phyloP scores from a whole-genome alignment of 2,329 filamentous ascomycete species.

The Colletotrichum somersetense region DNA sequence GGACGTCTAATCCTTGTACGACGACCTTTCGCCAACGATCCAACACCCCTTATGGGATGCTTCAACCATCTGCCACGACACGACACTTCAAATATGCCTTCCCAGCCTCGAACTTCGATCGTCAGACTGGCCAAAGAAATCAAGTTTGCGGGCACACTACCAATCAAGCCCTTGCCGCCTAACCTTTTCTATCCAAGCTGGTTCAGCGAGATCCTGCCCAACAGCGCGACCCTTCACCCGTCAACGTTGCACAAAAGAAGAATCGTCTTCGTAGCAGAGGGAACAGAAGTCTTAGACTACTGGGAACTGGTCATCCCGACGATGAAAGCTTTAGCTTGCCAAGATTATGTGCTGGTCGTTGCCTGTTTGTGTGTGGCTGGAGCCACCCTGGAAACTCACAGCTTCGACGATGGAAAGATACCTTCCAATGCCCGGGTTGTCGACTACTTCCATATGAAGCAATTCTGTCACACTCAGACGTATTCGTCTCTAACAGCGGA shows the following conservation, averaged over 20 bases:
- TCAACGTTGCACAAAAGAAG: conserved; percentile 47
- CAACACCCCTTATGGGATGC: conserved; percentile 34
- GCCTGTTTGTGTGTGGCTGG: conserved; percentile 35
- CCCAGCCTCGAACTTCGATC: conserved; percentile 55
- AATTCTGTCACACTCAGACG: conserved; percentile 57
- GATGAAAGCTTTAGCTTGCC: conserved; percentile 54
- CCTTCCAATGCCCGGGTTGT: conserved; percentile 58
- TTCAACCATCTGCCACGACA: conserved; percentile 46
- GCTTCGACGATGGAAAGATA: conserved; percentile 46
- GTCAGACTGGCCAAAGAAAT: conserved; percentile 53
- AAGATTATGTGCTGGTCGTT: conserved; percentile 53
- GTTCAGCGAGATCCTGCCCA: conserved; percentile 57
- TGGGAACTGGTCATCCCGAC: conserved; percentile 59
- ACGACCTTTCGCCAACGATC: neutral
- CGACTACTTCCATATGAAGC: conserved; percentile 62
- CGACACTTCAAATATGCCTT: conserved; percentile 50
- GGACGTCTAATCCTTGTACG: conserved; percentile 14
- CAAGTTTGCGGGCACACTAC: conserved; percentile 58
- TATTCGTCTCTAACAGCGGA: conserved; percentile 63
- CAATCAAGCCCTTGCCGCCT: conserved; percentile 48
- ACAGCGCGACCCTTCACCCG: conserved; percentile 3
- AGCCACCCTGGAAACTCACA: neutral
- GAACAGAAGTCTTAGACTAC: conserved; percentile 57
- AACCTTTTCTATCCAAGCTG: conserved; percentile 55
- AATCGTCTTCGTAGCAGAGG: conserved; percentile 61